A percentile compares a stretch with the other conserved stretches of the same genome.
phyloP scores from a whole-genome alignment of 2,329 filamentous ascomycete genomes.

The Monascus ruber region DNA sequence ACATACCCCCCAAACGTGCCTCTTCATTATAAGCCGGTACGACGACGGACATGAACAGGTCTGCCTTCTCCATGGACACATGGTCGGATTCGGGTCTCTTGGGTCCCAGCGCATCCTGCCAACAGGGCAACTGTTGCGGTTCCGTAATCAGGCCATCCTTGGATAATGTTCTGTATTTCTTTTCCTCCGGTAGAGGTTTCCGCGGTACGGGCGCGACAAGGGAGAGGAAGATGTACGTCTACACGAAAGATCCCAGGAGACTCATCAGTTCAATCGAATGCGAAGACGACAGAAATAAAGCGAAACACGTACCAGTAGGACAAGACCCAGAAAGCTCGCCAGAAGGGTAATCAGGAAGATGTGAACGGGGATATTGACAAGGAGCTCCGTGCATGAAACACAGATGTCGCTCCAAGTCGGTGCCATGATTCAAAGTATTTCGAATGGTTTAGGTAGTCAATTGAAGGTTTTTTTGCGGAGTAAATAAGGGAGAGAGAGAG shows the following conservation, averaged over 20 bases:
- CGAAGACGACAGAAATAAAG: slow-evolving; percentile 1
- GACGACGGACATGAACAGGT: slow-evolving; percentile 81
- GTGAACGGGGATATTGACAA: slow-evolving; percentile 16
- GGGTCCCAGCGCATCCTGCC: slow-evolving; percentile 66
- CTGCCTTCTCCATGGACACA: slow-evolving; percentile 55
- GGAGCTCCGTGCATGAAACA: slow-evolving; percentile 20
- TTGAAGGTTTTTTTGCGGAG: no score
- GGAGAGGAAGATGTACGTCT: slow-evolving; percentile 59
- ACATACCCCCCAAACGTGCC: slow-evolving; percentile 66
- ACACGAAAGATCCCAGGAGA: slow-evolving; percentile 1
- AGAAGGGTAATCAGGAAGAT: slow-evolving; percentile 18
- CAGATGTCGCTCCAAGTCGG: slow-evolving; percentile 18
- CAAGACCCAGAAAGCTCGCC: slow-evolving; percentile 19
- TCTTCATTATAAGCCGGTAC: slow-evolving; percentile 95
- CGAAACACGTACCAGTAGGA: slow-evolving; percentile 21
- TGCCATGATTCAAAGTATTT: slow-evolving; percentile 11
- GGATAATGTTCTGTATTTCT: slow-evolving; percentile 67
- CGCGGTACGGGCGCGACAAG: slow-evolving; percentile 74
- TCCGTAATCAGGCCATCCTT: slow-evolving; percentile 48
- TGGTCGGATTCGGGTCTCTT: slow-evolving; percentile 35
- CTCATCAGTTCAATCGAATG: not conserved
- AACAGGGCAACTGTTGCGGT: slow-evolving; percentile 60
- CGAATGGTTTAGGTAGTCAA: no score
- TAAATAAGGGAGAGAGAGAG: slow-evolving; percentile 1
- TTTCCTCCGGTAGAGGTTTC: slow-evolving; percentile 62